A percentile compares a stretch with the other conserved stretches of the same genome.
Evolutionary conservation across 2,329 filamentous ascomycete species (phyloP).

Genomic region (Aspergillus caelatus): DNA sequence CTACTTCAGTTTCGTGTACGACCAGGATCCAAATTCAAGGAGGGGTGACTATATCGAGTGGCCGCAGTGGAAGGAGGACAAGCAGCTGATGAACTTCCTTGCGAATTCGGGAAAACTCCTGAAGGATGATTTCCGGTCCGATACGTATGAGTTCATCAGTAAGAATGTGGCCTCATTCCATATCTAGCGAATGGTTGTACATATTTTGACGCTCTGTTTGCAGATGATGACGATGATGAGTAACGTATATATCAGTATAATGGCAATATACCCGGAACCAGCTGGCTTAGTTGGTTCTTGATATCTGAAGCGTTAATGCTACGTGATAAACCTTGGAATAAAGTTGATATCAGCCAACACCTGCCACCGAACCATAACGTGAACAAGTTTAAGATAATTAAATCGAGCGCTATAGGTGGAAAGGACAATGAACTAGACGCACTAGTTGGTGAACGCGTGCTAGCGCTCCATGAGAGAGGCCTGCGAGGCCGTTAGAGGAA

Average conservation of each 20-base stretch:
- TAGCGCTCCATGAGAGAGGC: no score
- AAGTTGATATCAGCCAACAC: no score
- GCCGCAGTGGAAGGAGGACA: constrained; percentile 57
- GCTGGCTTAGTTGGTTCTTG: not conserved
- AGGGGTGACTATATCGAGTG: constrained; percentile 49
- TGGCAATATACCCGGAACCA: not conserved
- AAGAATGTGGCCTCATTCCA: constrained; percentile 26
- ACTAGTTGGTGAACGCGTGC: no score
- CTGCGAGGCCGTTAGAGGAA: no score
- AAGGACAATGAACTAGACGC: no score
- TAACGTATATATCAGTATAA: not conserved
- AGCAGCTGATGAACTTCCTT: constrained; percentile 56
- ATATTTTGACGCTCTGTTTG: not conserved
- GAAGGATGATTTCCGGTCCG: constrained; percentile 53
- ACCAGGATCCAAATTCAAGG: constrained; percentile 68
- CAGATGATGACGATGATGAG: no score
- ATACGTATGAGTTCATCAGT: constrained; percentile 47
- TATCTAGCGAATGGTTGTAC: constrained; percentile 20
- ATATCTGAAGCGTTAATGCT: not conserved
- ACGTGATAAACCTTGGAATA: not conserved
- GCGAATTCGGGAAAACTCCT: constrained; percentile 42
- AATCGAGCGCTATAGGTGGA: no score
- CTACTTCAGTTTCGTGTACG: constrained; percentile 72
- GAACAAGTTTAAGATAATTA: no score
- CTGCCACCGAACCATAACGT: no score